These are phyloP conservation scores for Triangularia setosa DNA, from an alignment of 2,329 filamentous ascomycete genomes.

Conservation along the genomic window DNA sequence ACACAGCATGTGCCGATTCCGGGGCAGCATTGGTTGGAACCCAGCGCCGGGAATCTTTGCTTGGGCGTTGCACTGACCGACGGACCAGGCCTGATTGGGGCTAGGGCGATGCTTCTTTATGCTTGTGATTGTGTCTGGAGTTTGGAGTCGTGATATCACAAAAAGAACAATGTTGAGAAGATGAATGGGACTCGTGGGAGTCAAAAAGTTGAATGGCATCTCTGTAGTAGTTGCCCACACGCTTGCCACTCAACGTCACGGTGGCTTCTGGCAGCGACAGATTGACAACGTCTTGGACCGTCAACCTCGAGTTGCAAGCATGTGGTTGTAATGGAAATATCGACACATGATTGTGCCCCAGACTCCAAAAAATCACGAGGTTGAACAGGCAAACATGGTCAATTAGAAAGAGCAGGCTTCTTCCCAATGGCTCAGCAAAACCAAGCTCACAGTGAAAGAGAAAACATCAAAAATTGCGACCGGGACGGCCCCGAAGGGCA, in stretches of 20 bases:
- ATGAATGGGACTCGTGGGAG: no score
- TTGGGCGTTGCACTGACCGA: neutral
- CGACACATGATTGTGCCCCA: no score
- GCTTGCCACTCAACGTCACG: neutral
- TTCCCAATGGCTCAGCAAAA: neutral
- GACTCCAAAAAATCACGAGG: neutral
- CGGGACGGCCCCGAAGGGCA: constrained; percentile 8
- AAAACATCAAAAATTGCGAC: constrained; percentile 8
- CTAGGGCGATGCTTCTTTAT: neutral
- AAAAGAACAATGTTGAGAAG: neutral
- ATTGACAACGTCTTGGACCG: neutral
- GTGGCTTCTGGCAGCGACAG: neutral
- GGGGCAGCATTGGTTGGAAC: neutral
- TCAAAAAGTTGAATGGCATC: no score
- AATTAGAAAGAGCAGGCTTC: neutral
- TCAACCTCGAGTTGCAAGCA: neutral
- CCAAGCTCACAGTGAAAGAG: constrained; percentile 2
- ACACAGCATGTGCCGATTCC: neutral
- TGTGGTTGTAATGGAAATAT: neutral
- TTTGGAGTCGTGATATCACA: neutral
- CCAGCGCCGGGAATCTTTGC: neutral
- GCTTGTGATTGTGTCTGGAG: neutral
- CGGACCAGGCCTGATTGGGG: neutral
- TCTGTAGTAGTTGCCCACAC: no score
- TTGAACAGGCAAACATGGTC: no score